Evolutionary conservation across 176 grass and related monocot genomes (phyloP).

Genomic region (Aegilops bicornis): DNA sequence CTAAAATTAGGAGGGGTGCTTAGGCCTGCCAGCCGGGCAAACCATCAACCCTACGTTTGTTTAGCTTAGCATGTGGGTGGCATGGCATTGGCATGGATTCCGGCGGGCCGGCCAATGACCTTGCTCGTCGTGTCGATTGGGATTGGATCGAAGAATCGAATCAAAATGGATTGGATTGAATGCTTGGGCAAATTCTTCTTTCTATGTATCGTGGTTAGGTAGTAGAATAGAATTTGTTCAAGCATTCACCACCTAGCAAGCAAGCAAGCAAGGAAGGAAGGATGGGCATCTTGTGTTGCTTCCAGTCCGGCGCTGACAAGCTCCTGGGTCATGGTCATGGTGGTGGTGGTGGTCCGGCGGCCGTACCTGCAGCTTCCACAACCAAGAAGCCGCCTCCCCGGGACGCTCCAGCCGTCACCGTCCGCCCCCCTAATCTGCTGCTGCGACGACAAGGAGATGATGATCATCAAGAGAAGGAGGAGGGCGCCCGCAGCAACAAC

Average conservation of each 20-base stretch:
- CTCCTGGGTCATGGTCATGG: neutral
- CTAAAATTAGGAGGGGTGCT: neutral
- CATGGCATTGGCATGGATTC: neutral
- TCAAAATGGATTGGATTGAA: neutral
- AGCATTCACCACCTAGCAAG: constrained; percentile 22
- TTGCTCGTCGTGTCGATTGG: neutral
- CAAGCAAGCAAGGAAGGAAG: too few species aligned
- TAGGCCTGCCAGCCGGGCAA: neutral
- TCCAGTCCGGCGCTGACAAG: constrained; percentile 30
- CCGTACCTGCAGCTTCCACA: too few species aligned
- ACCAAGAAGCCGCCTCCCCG: neutral
- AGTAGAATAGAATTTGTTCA: constrained; percentile 30
- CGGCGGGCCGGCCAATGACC: neutral
- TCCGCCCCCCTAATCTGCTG: neutral
- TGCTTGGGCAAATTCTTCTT: constrained; percentile 49
- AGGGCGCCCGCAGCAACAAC: neutral
- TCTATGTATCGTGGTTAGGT: neutral
- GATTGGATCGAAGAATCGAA: neutral
- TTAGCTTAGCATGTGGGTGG: neutral
- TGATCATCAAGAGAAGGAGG: neutral
- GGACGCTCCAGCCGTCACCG: neutral
- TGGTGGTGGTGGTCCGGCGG: neutral
- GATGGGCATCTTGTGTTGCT: constrained; percentile 60
- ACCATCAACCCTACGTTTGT: neutral
- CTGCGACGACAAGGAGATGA: neutral